These are phyloP conservation scores for Calonectria honghensis DNA, from an alignment of 2,329 filamentous ascomycete genomes.

Conservation along the genomic window DNA sequence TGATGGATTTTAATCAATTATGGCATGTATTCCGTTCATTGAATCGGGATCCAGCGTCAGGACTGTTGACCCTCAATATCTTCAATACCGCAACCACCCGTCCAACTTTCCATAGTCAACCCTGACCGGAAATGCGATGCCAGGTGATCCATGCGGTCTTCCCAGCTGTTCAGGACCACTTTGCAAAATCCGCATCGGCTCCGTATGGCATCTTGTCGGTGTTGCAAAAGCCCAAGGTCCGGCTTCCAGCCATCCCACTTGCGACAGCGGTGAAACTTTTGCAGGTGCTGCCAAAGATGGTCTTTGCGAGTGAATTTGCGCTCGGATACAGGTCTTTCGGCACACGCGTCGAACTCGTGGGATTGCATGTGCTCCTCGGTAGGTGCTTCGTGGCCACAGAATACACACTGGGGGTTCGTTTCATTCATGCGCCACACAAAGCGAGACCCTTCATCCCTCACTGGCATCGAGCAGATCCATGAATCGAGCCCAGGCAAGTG, in stretches of 20 bases:
- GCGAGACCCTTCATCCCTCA: conserved; percentile 60
- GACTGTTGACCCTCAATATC: conserved; percentile 41
- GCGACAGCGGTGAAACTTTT: conserved; percentile 67
- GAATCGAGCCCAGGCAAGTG: conserved; percentile 65
- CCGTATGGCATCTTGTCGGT: conserved; percentile 53
- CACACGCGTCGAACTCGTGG: conserved; percentile 69
- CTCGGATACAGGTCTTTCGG: conserved; percentile 66
- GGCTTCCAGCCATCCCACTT: conserved; percentile 69
- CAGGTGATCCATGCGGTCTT: conserved; percentile 55
- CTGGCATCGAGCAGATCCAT: conserved; percentile 70
- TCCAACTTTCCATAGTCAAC: conserved; percentile 55
- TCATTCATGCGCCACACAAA: conserved; percentile 70
- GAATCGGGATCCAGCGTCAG: conserved; percentile 1
- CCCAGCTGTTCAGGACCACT: conserved; percentile 53
- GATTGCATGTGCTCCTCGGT: conserved; percentile 60
- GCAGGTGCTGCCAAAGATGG: conserved; percentile 64
- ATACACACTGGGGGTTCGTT: conserved; percentile 63
- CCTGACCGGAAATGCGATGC: conserved; percentile 56
- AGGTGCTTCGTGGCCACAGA: conserved; percentile 61
- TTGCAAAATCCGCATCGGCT: conserved; percentile 58
- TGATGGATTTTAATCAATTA: background rate
- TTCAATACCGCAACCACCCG: conserved; percentile 51
- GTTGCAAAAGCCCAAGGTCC: conserved; percentile 59
- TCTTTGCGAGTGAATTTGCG: conserved; percentile 66
- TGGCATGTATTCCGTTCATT: background rate